Conservation (phyloP, 768 basidiomycete species). For the Botryobasidium botryosum region DNA sequence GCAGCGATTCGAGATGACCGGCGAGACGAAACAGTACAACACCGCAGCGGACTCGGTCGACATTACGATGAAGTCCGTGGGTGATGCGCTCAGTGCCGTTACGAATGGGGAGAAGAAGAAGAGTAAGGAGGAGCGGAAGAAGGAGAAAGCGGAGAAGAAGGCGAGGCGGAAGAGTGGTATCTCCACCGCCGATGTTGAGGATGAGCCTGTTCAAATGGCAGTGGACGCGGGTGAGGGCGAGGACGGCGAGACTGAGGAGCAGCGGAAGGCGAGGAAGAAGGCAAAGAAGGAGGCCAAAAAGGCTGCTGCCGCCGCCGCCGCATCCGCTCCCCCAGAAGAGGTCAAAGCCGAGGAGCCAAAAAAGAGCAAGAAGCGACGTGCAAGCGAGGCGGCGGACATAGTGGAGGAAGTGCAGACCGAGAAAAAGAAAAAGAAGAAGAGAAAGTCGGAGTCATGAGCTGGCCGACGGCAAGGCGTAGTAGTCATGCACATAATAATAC, state of each 20-base stretch:
- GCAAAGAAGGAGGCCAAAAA: constrained; percentile 60
- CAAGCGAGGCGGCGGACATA: constrained; percentile 15
- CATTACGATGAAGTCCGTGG: constrained; percentile 55
- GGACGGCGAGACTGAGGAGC: constrained; percentile 45
- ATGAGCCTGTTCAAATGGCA: constrained; percentile 20
- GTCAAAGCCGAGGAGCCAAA: constrained; percentile 15
- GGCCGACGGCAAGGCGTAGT: too few relatives aligned
- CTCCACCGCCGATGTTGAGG: constrained; percentile 24
- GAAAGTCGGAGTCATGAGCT: constrained; percentile 28
- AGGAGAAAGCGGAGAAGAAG: constrained; percentile 36
- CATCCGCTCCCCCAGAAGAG: constrained; percentile 8
- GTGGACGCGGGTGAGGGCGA: constrained; percentile 31
- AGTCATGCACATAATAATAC: too few relatives aligned
- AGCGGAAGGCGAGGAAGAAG: constrained; percentile 65
- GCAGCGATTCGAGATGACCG: constrained; percentile 62
- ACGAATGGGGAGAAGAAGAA: constrained; percentile 71
- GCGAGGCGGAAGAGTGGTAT: constrained; percentile 25
- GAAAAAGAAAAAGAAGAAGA: constrained; percentile 42
- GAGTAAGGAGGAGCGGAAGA: constrained; percentile 55
- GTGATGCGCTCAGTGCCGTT: constrained; percentile 54
- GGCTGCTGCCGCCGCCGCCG: constrained; percentile 31
- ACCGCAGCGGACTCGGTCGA: constrained; percentile 66
- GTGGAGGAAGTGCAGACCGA: constrained; percentile 23
- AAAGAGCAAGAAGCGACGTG: constrained; percentile 23
- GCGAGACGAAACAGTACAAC: constrained; percentile 72